phyloP scores from a whole-genome alignment of 1,284 basidiomycete genomes.

The Wolfiporia cocos region DNA sequence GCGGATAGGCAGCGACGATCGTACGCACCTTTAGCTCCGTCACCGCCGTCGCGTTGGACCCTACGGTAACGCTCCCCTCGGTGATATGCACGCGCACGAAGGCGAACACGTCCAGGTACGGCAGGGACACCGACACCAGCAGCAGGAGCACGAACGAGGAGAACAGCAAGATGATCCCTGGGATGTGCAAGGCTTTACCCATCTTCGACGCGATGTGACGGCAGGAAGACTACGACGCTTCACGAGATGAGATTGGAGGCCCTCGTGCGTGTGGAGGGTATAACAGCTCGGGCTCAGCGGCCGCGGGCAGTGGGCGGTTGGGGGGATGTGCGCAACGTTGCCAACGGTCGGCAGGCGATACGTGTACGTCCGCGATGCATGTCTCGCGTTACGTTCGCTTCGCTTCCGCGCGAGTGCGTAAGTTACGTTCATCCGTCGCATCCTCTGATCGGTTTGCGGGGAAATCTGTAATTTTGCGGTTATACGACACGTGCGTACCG shows the following conservation, averaged over 20 bases:
- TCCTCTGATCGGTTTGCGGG: too few species aligned
- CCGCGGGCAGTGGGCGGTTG: too few species aligned
- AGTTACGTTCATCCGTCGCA: too few species aligned
- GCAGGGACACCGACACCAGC: conserved; percentile 64
- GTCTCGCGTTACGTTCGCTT: too few species aligned
- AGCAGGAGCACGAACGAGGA: conserved; percentile 60
- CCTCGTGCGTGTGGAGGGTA: background rate
- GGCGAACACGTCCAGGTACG: conserved; percentile 58
- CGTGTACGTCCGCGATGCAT: too few species aligned
- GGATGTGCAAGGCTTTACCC: conserved; percentile 40
- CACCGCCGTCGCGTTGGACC: conserved; percentile 27
- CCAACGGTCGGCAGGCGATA: too few species aligned
- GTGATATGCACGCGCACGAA: conserved; percentile 51
- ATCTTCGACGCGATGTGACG: background rate
- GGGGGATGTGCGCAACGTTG: too few species aligned
- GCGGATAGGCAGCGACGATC: background rate
- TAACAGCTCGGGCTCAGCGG: too few species aligned
- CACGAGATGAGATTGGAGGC: background rate
- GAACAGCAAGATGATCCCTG: conserved; percentile 56
- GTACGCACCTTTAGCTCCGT: conserved; percentile 51
- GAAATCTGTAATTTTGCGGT: too few species aligned
- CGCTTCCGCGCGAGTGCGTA: too few species aligned
- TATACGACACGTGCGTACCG: too few species aligned
- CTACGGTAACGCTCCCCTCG: conserved; percentile 21
- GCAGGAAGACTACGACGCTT: background rate